Conservation (phyloP, 1,284 basidiomycete genomes). For the Pseudozyma sp. region DNA sequence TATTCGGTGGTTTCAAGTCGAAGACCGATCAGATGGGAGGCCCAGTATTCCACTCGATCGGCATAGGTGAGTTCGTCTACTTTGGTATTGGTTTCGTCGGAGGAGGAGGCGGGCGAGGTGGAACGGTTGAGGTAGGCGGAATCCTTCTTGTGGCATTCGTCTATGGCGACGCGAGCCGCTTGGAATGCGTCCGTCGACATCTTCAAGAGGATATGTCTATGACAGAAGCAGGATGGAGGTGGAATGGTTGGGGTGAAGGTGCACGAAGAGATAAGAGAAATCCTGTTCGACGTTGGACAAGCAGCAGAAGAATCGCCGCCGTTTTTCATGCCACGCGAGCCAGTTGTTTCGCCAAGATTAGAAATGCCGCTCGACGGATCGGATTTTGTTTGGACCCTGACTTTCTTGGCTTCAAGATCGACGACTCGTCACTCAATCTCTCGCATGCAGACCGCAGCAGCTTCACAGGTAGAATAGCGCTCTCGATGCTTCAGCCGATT, state of each 20-base stretch:
- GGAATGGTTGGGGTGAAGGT: not conserved
- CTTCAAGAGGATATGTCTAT: not conserved
- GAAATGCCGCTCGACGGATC: not conserved
- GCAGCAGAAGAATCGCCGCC: not conserved
- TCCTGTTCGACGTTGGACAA: not conserved
- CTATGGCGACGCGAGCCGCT: slow-evolving; percentile 45
- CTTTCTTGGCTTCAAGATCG: not conserved
- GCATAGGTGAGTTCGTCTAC: slow-evolving; percentile 64
- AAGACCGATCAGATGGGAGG: slow-evolving; percentile 28
- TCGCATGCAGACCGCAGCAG: no score
- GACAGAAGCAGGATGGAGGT: not conserved
- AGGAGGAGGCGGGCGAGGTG: slow-evolving; percentile 19
- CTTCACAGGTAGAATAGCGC: no score
- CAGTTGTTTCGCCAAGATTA: not conserved
- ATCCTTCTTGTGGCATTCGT: slow-evolving; percentile 49
- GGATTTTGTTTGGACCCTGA: slow-evolving; percentile 7
- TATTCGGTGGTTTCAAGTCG: slow-evolving; percentile 39
- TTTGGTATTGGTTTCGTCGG: slow-evolving; percentile 13
- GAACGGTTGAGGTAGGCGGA: slow-evolving; percentile 40
- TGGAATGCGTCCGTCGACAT: slow-evolving; percentile 33
- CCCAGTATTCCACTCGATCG: slow-evolving; percentile 55
- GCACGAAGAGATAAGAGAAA: slow-evolving; percentile 4
- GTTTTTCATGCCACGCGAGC: not conserved
- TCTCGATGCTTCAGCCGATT: no score
- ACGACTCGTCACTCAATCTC: no score